Conservation (phyloP, 192 early-diverging fungal species). For the Podila epicladia region DNA sequence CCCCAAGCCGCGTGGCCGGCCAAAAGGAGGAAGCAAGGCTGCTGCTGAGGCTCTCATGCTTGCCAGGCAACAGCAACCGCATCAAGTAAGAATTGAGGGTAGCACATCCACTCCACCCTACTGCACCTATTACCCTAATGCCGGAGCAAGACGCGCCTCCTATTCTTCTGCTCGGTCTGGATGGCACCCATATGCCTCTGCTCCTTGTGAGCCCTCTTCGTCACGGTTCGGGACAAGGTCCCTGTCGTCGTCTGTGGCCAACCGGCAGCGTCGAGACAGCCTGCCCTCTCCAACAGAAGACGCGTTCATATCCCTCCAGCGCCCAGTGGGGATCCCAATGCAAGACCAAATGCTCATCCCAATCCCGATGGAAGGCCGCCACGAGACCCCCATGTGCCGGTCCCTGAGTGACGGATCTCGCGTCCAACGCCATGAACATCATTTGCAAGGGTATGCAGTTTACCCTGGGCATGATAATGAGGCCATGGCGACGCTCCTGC, state of each 20-base stretch:
- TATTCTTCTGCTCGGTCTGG: not conserved
- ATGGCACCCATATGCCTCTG: not conserved
- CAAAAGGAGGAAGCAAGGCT: slow-evolving; percentile 32
- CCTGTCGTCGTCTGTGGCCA: not conserved
- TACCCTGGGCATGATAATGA: not conserved
- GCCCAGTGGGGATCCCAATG: not conserved
- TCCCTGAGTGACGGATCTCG: not conserved
- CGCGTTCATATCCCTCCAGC: not conserved
- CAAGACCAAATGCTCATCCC: not conserved
- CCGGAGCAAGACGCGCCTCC: not conserved
- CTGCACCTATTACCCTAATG: not conserved
- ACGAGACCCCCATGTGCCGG: not conserved
- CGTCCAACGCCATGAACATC: not conserved
- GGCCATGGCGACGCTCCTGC: not conserved
- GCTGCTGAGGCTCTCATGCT: slow-evolving; percentile 8
- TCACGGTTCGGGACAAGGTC: not conserved
- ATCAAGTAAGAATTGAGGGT: not conserved
- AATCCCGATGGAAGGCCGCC: not conserved
- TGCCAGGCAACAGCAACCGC: not conserved
- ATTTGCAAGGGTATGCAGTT: not conserved
- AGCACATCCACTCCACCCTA: not conserved
- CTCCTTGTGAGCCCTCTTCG: not conserved
- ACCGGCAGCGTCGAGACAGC: not conserved
- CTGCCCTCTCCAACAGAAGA: not conserved
- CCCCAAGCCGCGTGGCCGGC: slow-evolving; percentile 40